Conservation (phyloP, 2,329 filamentous ascomycete species). For the Samsoniella hepiali region DNA sequence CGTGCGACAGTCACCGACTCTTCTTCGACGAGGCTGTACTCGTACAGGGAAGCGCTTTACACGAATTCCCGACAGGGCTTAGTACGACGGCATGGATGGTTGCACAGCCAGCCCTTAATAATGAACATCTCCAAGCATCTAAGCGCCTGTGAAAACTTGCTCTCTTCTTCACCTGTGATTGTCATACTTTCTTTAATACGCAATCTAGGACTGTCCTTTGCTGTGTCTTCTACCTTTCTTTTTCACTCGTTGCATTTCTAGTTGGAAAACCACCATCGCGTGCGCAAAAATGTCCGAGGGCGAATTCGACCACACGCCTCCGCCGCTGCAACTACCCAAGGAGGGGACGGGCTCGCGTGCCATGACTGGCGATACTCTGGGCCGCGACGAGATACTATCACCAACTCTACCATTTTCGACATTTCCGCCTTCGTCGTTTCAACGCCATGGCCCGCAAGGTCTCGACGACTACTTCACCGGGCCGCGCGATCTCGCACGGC, state of each 20-base stretch:
- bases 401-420: constrained; percentile 30
- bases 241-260: neutral
- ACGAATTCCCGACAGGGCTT: neutral
- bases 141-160: neutral
- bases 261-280: neutral
- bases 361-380: constrained; percentile 12
- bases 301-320: neutral
- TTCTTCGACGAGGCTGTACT: constrained; percentile 8
- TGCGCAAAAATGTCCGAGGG: constrained; percentile 5
- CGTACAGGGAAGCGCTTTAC: neutral
- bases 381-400: constrained; percentile 26
- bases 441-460: constrained; percentile 39
- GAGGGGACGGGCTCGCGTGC: neutral
- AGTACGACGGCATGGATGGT: neutral
- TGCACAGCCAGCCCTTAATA: neutral
- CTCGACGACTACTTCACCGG: constrained; percentile 62
- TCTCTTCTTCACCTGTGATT: neutral
- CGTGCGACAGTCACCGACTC: neutral
- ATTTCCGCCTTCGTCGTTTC: constrained; percentile 30
- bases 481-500: constrained; percentile 66
- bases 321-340: constrained; percentile 1
- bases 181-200: neutral
- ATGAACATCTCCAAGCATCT: neutral
- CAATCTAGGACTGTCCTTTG: neutral
- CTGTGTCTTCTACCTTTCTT: neutral